Base-by-base conservation (phyloP, 805 yeast genomes). In the Priceomyces carsonii region DNA sequence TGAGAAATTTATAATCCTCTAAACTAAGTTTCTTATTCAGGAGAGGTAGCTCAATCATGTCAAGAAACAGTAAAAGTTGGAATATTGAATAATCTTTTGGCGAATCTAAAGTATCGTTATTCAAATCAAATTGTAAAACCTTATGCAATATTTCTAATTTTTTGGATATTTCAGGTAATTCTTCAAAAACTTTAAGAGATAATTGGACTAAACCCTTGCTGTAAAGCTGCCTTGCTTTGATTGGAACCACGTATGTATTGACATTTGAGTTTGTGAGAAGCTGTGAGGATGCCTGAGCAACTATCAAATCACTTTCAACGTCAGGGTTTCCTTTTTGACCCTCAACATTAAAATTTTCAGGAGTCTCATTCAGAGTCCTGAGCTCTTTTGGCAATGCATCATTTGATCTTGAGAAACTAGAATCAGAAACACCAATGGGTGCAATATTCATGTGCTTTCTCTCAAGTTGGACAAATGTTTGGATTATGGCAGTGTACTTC, bases 61-160 rank as follows among this genome's bases (percentile, higher is more conserved):
- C 43, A 15, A 57, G 35, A 18, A 42, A 43, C 8, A 45, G 38
- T 30, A 63, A 45, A n/a, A 66, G 32, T 36, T 62, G 64, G 36
- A 66, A 67, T 1, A 66, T 46, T 2, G 70, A 63, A 5, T 65
- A 35, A 3, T 63, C 51, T 28, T 61, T 45, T 2, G 69, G 61
- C 2, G 59, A 44, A 14, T 53, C 58, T 14, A 57, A 36, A 8
- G 53, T 31, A 33, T 59, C 59, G n/a, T 62, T 63, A 35, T 43
- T 40, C 14, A 54, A 59, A 38, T 61, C 66, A 42, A 58, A 53
- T 52, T 73, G 80, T 5, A 78, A 46, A 4, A 58, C 40, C 35
- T 73, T 53, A 53, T 78, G 79, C 20, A 79, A 45, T 3, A 60
- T 34, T 43, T 75, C 76, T 29, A 78, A 55, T 45, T 69, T 69